Base-by-base conservation (phyloP, 176 grass and related monocot species). In the Carex kokanica region DNA sequence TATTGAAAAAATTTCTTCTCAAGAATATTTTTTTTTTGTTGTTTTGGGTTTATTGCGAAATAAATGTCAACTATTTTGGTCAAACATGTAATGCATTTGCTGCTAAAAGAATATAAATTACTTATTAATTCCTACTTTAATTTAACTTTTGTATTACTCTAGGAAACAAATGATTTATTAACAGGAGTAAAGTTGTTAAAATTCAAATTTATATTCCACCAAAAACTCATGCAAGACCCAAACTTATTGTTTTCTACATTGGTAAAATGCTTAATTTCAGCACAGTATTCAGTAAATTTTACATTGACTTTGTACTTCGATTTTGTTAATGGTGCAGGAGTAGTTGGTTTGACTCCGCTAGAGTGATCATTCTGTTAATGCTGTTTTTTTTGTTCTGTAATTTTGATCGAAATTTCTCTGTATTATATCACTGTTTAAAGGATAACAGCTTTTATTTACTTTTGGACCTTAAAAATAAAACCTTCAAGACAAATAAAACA, bases 291-390 rank as follows among this genome's bases (percentile, higher is more conserved):
- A 15, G 72, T 77, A 3, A 13, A 55, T 55, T 77, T 29, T 77
- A 77, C 8, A 74, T 52, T 74, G 71, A 20, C 71, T 53, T 24
- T 29, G 40, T 38, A 51, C 3, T 15, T 74, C 8, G 8, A 14
- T 58, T 61, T 85, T 52, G 57, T 53, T 31, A 21, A 61, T 77
- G 53, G 38, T 64, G 54, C 71, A 85, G 83, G 83, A 59, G 83
- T 85, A 62, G 83, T 85, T 77, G 83, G 83, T 11, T 85, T 74
- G 83, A 61, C 69, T 64, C 70, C 53, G 18, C 36, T 41, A 55
- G 69, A 78, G 67, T 85, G 55, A 85, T 85, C 36, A 14, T 45
- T 75, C 45, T 31, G 2, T 16, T 53, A 23, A 27, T 63, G 54
- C 79, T 6, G 7, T n/a, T 34, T 6, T 32, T 58, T 41, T 65